A percentile compares a stretch with the other conserved stretches of the same genome.
Conservation (phyloP, 176 grass and related monocot genomes). For the Musa acuminata region DNA sequence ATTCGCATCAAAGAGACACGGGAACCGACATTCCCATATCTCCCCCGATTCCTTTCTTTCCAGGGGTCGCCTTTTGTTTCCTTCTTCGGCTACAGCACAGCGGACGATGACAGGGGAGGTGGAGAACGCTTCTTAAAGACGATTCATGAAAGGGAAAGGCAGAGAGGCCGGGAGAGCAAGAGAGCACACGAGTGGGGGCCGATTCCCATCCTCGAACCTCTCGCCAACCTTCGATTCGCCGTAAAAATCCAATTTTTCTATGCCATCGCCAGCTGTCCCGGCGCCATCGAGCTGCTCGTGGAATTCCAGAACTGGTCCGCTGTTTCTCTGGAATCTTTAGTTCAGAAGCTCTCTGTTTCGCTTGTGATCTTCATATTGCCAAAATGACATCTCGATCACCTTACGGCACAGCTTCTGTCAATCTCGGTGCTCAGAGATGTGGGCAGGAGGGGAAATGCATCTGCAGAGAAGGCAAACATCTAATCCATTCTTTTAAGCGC, state of each 20-base stretch:
- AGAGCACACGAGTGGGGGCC: slow-evolving; percentile 1
- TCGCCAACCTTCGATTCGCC: background rate
- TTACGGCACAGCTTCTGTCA: no score
- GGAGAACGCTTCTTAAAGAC: background rate
- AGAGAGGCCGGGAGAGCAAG: background rate
- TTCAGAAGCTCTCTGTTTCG: no score
- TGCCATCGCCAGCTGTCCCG: background rate
- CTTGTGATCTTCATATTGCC: no score
- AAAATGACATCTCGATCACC: no score
- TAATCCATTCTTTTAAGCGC: no score
- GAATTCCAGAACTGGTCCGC: background rate
- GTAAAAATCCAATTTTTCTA: background rate
- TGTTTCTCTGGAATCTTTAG: background rate
- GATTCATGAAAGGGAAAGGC: background rate
- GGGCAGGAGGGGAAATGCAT: no score
- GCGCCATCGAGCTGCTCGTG: background rate
- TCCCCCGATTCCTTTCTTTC: background rate
- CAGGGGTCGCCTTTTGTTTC: background rate
- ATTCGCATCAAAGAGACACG: background rate
- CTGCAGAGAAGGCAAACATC: no score
- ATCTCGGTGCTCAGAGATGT: no score
- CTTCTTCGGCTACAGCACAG: background rate
- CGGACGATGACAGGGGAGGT: background rate
- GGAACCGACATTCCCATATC: background rate
- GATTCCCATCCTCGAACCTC: background rate